Conservation (phyloP, 75 land plant genomes). For the Cryptomeria japonica region DNA sequence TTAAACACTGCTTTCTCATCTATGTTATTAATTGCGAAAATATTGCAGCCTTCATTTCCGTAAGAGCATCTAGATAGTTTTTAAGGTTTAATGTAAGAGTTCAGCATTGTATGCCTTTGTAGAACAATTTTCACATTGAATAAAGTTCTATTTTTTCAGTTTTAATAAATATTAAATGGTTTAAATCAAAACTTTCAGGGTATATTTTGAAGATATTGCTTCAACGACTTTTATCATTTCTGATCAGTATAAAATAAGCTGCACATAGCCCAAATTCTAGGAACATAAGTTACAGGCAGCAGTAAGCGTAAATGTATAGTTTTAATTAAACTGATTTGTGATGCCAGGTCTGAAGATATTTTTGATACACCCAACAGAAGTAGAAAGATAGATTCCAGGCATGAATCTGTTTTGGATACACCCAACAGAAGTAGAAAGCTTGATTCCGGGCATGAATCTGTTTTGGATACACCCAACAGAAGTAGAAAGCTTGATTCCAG, state of each 20-base stretch:
- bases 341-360: constrained; percentile 25
- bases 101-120: background rate
- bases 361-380: constrained; percentile 12
- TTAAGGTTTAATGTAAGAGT: background rate
- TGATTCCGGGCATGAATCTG: constrained; percentile 21
- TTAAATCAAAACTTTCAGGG: background rate
- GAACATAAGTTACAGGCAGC: background rate
- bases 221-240: background rate
- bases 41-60: background rate
- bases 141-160: background rate
- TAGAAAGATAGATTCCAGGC: background rate
- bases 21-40: background rate
- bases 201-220: background rate
- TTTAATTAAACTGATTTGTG: background rate
- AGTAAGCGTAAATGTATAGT: background rate
- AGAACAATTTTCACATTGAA: background rate
- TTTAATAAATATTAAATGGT: background rate
- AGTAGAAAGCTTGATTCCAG: background rate
- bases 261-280: background rate
- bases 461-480: constrained; percentile 14
- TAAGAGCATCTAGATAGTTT: background rate
- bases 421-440: background rate
- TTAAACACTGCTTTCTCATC: background rate
- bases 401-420: constrained; percentile 20
- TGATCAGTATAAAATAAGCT: background rate